Base-by-base conservation (phyloP, 2,329 filamentous ascomycete genomes). In the Fusarium sp. region DNA sequence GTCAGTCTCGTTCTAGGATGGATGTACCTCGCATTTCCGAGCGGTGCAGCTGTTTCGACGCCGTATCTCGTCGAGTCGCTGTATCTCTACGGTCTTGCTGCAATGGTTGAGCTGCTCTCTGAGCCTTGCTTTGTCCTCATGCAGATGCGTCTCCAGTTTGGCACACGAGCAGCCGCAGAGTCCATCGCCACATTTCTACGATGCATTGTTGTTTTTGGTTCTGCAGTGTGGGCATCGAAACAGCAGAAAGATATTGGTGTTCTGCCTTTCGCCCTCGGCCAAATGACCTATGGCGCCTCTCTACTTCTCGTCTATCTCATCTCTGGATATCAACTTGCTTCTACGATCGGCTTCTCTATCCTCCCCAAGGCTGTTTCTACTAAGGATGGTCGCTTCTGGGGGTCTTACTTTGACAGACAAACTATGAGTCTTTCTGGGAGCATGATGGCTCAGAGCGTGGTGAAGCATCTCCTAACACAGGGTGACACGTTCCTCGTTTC, bases 401-500 rank as follows among this genome's bases (percentile, higher is more conserved):
- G 88, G 5, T 87, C 87, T 3, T 88, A 89, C 71, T 94, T 98
- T 80, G 93, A 94, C 68, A 85, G 85, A 13, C 89, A 91, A 2
- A 91, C 97, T 2, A 84, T 97, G 32, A 88, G 88, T 18, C 89
- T 98, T 5, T 93, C 93, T 5, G 87, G 89, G n/a, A 97, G 93
- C 78, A 90, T 98, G 82, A 96, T 95, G 84, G 86, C 95, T 8
- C 97, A 99, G 84, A 95, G 94, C 39, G 84, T 95, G 23, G 91
- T 98, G 78, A 99, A 99, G 83, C 96, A 98, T 81, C 81, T 98
- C 62, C 89, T 99, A 62, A 98, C 97, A 0, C 95, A 98, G 84
- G 97, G 96, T 69, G 97, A 99, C 84, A 95, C 95, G 2, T 90
- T 98, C 76, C 91, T 98, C 59, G 92, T 99, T 73, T 92, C 94